phyloP scores from a whole-genome alignment of 805 yeast genomes.

The Starmerella sp. region DNA sequence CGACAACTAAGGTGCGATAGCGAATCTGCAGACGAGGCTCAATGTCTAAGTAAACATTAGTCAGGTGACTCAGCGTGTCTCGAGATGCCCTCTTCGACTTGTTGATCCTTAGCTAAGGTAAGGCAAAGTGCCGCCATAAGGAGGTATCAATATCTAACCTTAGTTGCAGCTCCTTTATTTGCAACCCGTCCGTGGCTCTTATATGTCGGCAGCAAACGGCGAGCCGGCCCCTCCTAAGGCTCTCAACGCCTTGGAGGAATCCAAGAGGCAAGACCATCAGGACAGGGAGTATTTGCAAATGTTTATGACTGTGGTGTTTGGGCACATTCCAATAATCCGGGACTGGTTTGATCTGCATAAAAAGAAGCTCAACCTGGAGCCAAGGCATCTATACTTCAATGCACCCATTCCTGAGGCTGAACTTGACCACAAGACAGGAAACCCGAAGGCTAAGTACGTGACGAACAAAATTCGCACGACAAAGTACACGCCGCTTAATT shows the following conservation, averaged over 20 bases:
- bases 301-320: slow-evolving; percentile 24
- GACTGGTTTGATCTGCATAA: slow-evolving; percentile 18
- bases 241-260: slow-evolving; percentile 20
- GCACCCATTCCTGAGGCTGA: slow-evolving; percentile 38
- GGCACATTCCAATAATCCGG: slow-evolving; percentile 19
- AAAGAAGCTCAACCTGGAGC: slow-evolving; percentile 11
- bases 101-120: neutral
- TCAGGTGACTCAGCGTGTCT: neutral
- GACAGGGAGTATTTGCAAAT: slow-evolving; percentile 2
- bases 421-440: slow-evolving; percentile 47
- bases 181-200: neutral
- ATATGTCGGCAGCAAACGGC: neutral
- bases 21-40: no score
- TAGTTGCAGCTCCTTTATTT: neutral
- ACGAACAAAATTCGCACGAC: slow-evolving; percentile 92
- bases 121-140: neutral
- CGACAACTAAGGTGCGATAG: no score
- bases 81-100: neutral
- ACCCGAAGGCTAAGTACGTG: slow-evolving; percentile 52
- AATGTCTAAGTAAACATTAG: neutral
- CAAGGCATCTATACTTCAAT: slow-evolving; percentile 40
- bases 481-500: slow-evolving; percentile 82
- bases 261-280: slow-evolving; percentile 10
- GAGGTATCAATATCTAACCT: neutral
- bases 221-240: slow-evolving; percentile 1